phyloP scores from a whole-genome alignment of 192 early-diverging fungal genomes.

The Mortierella claussenii region DNA sequence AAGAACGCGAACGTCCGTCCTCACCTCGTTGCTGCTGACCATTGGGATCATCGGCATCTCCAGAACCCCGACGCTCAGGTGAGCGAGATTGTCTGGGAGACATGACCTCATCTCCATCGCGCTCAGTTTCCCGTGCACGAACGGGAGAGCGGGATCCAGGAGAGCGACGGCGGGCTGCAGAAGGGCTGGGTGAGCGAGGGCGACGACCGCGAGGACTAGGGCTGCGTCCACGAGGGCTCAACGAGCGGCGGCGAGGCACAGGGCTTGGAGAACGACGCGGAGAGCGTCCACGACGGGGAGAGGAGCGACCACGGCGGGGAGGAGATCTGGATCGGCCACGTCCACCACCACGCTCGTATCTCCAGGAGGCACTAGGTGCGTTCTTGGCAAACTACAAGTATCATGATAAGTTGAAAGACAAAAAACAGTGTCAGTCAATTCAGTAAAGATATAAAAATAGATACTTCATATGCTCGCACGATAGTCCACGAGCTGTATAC shows the following conservation, averaged over 20 bases:
- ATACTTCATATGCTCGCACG: too few species aligned
- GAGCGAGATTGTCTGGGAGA: slow-evolving; percentile 24
- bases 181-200: slow-evolving; percentile 35
- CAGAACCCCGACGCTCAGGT: slow-evolving; percentile 20
- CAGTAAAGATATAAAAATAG: too few species aligned
- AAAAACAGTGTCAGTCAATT: too few species aligned
- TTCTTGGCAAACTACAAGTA: slow-evolving; percentile 84
- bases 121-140: slow-evolving; percentile 28
- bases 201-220: slow-evolving; percentile 33
- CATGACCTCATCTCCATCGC: slow-evolving; percentile 25
- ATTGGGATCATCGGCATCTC: slow-evolving; percentile 1
- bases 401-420: not conserved
- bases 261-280: slow-evolving; percentile 35
- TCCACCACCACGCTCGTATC: slow-evolving; percentile 71
- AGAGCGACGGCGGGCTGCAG: slow-evolving; percentile 25
- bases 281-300: slow-evolving; percentile 57
- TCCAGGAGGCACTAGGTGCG: slow-evolving; percentile 81
- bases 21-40: not conserved
- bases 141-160: slow-evolving; percentile 46
- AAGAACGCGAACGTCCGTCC: slow-evolving; percentile 23
- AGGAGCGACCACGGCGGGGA: slow-evolving; percentile 47
- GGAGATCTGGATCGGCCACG: slow-evolving; percentile 42
- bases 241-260: slow-evolving; percentile 55
- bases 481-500: slow-evolving; percentile 53
- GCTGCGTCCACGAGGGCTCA: slow-evolving; percentile 52